phyloP scores from a whole-genome alignment of 2,329 filamentous ascomycete genomes.

The Pyricularia sp. region DNA sequence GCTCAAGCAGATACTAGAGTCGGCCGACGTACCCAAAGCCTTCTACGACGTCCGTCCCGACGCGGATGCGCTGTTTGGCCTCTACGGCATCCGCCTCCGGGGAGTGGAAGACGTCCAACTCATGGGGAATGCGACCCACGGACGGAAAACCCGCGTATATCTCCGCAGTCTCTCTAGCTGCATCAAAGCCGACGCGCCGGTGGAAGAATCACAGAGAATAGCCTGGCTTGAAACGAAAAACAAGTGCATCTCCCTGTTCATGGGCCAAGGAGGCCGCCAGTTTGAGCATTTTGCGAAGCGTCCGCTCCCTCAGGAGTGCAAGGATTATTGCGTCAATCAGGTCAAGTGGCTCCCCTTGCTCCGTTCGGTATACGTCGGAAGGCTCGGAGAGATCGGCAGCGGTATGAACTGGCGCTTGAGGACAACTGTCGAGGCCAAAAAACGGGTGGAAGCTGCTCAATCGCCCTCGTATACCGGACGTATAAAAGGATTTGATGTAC shows the following conservation, averaged over 20 bases:
- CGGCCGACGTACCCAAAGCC: slow-evolving; percentile 9
- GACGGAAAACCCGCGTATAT: not conserved
- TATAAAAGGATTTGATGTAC: not conserved
- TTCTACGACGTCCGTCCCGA: slow-evolving; percentile 16
- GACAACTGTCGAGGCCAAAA: not conserved
- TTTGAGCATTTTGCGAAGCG: not conserved
- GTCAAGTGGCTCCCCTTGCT: not conserved
- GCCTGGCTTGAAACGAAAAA: not conserved
- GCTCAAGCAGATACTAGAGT: slow-evolving; percentile 12
- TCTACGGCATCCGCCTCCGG: slow-evolving; percentile 11
- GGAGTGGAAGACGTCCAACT: slow-evolving; percentile 17
- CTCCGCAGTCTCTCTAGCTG: not conserved
- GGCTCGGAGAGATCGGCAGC: not conserved
- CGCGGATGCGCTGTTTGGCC: slow-evolving; percentile 14
- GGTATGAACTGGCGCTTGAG: not conserved
- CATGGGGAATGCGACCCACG: slow-evolving; percentile 12
- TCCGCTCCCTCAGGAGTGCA: not conserved
- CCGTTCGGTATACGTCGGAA: not conserved
- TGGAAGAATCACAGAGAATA: not conserved
- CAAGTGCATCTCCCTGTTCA: not conserved
- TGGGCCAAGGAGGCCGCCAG: not conserved
- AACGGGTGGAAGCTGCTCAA: not conserved
- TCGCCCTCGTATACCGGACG: too few relatives aligned
- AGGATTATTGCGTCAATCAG: not conserved
- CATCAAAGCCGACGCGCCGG: not conserved